Base-by-base conservation (phyloP, 1,139 yeast species). In the Blastobotrys raffinosifermentans region DNA sequence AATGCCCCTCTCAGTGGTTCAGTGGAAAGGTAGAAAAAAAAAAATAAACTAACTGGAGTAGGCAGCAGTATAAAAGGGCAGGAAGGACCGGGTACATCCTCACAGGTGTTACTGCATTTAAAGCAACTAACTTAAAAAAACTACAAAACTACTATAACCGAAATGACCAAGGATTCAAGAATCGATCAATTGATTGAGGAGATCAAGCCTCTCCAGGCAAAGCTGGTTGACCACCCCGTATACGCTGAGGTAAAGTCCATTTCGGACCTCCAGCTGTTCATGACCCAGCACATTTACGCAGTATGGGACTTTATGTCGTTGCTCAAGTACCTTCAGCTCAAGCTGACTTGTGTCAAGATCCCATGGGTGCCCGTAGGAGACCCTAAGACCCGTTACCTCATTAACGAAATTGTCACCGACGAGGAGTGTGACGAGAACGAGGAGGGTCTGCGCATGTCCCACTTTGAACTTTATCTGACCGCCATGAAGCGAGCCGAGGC, bases 261-360 rank as follows among this genome's bases (percentile, higher is more conserved):
- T 19, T 48, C 43, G 11, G 46, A 41, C 15, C 38, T 46, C 21
- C 34, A 34, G 18, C 21, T 26, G 20, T 46, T 46, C 39, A 46
- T 46, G 50, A 38, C 39, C 29, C 37, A 44, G 22, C 50, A 46
- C 36, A 46, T 46, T 29, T 46, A 44, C 36, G 50, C 50, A 4
- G 50, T 46, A 19, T 46, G 50, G 50, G 50, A 46, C 31, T 46
- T 46, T 41, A 46, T 46, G 50, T 44, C 48, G 10, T 29, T 46
- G 29, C 42, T 46, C 30, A 46, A 46, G 26, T 41, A 42, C 35
- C 38, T 46, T 13, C 50, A 46, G 38, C 32, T 23, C 23, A 38
- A 44, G 22, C 38, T 46, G 29, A 46, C 50, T 16, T 46, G 50
- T 34, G 42, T 44, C 21, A 32, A 39, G 15, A 34, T 46, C 4